These are phyloP conservation scores for Phytophthora tentaculata DNA, from an alignment of 352 stramenopile genomes.

Conservation along the genomic window DNA sequence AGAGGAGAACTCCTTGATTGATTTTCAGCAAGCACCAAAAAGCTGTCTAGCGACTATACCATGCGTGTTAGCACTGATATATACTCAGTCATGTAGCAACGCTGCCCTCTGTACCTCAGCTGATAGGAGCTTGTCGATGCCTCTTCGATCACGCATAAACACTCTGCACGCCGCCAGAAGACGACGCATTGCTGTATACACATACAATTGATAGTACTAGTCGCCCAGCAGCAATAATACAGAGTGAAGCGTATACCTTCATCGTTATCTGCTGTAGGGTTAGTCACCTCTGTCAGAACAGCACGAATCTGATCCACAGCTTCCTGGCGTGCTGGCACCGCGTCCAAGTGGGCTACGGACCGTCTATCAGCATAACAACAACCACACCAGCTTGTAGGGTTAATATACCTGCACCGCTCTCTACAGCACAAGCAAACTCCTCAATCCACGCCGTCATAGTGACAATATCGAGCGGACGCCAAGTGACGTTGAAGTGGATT, in stretches of 20 bases:
- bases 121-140: constrained; percentile 62
- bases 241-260: constrained; percentile 18
- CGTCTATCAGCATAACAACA: neutral
- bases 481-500: constrained; percentile 40
- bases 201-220: neutral
- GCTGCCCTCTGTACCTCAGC: constrained; percentile 34
- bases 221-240: neutral
- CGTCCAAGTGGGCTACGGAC: constrained; percentile 27
- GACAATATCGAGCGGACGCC: neutral
- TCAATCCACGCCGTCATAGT: constrained; percentile 39
- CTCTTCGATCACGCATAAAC: constrained; percentile 72
- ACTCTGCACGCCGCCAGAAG: constrained; percentile 57
- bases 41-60: constrained; percentile 43
- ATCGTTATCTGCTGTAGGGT: constrained; percentile 20
- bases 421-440: constrained; percentile 44
- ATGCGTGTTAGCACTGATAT: neutral
- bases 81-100: neutral
- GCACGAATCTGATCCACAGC: constrained; percentile 16
- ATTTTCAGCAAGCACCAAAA: constrained; percentile 38
- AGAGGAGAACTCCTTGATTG: constrained; percentile 15
- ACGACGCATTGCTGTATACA: constrained; percentile 9
- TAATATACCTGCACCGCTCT: constrained; percentile 31
- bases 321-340: constrained; percentile 22
- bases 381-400: neutral
- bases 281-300: constrained; percentile 13